Evolutionary conservation across 2,329 filamentous ascomycete genomes (phyloP).

Genomic region (Apiospora rasikravindrae): DNA sequence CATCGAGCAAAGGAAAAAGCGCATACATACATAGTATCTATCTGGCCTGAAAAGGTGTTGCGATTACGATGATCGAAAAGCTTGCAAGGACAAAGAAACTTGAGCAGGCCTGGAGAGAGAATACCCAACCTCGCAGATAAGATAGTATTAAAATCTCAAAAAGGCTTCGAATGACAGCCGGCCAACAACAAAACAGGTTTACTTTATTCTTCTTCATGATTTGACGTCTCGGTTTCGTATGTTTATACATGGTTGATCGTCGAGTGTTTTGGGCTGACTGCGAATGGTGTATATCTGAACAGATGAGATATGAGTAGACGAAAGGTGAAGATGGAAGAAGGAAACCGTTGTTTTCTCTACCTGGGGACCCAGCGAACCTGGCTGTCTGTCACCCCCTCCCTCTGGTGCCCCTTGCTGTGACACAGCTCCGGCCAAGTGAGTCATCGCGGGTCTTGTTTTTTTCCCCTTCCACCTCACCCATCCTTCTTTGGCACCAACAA

Average conservation of each 20-base stretch:
- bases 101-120: slow-evolving; percentile 33
- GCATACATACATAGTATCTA: slow-evolving; percentile 29
- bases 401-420: background rate
- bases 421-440: slow-evolving; percentile 19
- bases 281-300: background rate
- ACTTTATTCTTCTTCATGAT: slow-evolving; percentile 1
- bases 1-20: slow-evolving; percentile 26
- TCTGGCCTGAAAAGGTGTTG: slow-evolving; percentile 41
- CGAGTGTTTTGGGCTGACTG: slow-evolving; percentile 1
- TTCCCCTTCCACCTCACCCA: background rate
- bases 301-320: background rate
- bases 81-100: slow-evolving; percentile 31
- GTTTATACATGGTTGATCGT: background rate
- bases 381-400: background rate
- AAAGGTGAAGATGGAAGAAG: background rate
- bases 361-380: background rate
- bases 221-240: background rate
- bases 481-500: background rate
- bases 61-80: slow-evolving; percentile 33
- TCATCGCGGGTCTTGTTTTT: slow-evolving; percentile 10
- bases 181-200: background rate
- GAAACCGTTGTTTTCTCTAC: background rate
- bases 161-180: slow-evolving; percentile 27
- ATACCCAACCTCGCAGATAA: slow-evolving; percentile 40
- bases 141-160: slow-evolving; percentile 40